A percentile compares a stretch with the other conserved stretches of the same genome.
phyloP scores from a whole-genome alignment of 2,329 filamentous ascomycete species.

The Hirsutella thompsonii region DNA sequence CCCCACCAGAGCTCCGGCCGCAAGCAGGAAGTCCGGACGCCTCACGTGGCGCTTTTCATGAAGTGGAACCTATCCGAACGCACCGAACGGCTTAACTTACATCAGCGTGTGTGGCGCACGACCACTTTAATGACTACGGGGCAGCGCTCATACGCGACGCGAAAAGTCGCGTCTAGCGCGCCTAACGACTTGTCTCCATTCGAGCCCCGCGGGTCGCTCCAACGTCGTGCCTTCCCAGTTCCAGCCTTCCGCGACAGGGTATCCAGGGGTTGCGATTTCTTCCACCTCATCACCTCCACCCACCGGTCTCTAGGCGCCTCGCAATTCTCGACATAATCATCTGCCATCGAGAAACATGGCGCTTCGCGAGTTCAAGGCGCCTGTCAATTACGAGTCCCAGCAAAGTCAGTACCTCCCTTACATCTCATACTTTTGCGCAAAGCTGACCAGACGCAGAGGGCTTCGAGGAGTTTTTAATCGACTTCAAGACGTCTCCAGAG shows the following conservation, averaged over 20 bases:
- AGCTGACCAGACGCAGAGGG: conserved; percentile 40
- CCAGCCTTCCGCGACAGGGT: conserved; percentile 2
- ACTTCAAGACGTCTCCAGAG: conserved; percentile 71
- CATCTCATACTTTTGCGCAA: not conserved
- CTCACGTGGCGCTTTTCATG: conserved; percentile 2
- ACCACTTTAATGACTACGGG: conserved; percentile 8
- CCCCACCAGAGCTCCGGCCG: not conserved
- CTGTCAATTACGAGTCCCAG: conserved; percentile 81
- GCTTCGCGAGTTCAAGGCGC: conserved; percentile 65
- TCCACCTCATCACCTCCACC: not conserved
- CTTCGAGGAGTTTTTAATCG: conserved; percentile 77
- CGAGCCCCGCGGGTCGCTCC: not conserved
- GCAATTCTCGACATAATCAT: not conserved
- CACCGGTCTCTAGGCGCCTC: conserved; percentile 4
- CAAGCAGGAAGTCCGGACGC: not conserved
- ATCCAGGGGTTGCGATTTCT: not conserved
- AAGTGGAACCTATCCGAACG: too few relatives aligned
- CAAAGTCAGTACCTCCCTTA: conserved; percentile 43
- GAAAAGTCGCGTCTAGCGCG: conserved; percentile 18
- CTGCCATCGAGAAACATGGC: conserved; percentile 47
- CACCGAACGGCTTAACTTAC: too few relatives aligned
- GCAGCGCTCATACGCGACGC: conserved; percentile 17
- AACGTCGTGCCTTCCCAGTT: conserved; percentile 11
- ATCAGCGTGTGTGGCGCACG: not conserved
- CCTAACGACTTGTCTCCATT: conserved; percentile 10